Evolutionary conservation across 164 flowering plant genomes (phyloP).

Genomic region (Chimonanthus salicifolius): DNA sequence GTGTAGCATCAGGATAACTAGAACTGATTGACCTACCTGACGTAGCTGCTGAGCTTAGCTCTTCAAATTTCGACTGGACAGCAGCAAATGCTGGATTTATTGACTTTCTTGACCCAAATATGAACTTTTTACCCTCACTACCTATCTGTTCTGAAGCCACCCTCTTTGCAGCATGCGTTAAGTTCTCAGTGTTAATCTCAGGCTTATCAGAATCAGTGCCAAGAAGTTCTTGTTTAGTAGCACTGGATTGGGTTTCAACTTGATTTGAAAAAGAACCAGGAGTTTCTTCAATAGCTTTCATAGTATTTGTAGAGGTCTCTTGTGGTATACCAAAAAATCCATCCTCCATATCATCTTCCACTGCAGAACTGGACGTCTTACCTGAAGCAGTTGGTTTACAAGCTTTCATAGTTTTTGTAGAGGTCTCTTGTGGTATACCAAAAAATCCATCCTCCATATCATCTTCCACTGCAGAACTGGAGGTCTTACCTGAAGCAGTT

Average conservation of each 20-base stretch:
- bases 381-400: slow-evolving; percentile 6
- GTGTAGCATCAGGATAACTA: slow-evolving; percentile 28
- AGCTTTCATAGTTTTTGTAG: slow-evolving; percentile 15
- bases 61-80: slow-evolving; percentile 79
- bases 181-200: slow-evolving; percentile 34
- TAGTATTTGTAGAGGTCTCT: slow-evolving; percentile 14
- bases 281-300: neutral
- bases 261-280: slow-evolving; percentile 13
- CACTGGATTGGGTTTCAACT: slow-evolving; percentile 17
- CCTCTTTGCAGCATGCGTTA: slow-evolving; percentile 35
- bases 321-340: slow-evolving; percentile 11
- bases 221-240: slow-evolving; percentile 12
- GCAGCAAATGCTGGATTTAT: slow-evolving; percentile 66
- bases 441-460: slow-evolving; percentile 17
- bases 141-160: slow-evolving; percentile 49
- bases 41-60: slow-evolving; percentile 41
- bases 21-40: slow-evolving; percentile 32
- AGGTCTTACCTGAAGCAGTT: neutral
- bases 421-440: slow-evolving; percentile 15
- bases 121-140: slow-evolving; percentile 44
- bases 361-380: slow-evolving; percentile 9
- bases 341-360: slow-evolving; percentile 21
- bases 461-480: slow-evolving; percentile 17
- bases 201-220: slow-evolving; percentile 21
- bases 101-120: slow-evolving; percentile 50